Conservation (phyloP, 768 basidiomycete genomes). For the Leccinum ochraceum region DNA sequence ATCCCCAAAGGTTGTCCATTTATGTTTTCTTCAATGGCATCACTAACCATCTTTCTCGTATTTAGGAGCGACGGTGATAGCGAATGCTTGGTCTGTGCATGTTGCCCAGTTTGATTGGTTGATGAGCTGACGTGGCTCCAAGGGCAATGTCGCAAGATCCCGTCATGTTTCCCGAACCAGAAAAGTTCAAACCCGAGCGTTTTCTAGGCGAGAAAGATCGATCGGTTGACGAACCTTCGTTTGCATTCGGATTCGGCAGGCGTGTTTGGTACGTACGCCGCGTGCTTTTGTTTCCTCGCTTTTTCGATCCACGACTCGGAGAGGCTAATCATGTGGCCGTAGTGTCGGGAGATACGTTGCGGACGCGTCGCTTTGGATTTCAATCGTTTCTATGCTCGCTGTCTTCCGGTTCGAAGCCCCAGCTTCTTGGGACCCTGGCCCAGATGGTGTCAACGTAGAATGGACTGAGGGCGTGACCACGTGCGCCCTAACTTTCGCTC, state of each 20-base stretch:
- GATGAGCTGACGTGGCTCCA: neutral
- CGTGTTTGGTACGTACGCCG: conserved; percentile 21
- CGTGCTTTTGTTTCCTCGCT: neutral
- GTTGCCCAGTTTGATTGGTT: neutral
- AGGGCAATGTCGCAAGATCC: conserved; percentile 41
- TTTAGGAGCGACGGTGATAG: conserved; percentile 23
- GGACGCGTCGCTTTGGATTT: conserved; percentile 37
- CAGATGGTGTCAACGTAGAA: conserved; percentile 19
- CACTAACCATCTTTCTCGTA: neutral
- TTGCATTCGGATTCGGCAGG: conserved; percentile 45
- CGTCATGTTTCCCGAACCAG: conserved; percentile 38
- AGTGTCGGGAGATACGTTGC: conserved; percentile 46
- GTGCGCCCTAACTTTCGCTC: conserved; percentile 10
- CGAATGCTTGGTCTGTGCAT: conserved; percentile 21
- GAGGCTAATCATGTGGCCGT: neutral
- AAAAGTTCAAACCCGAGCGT: conserved; percentile 40
- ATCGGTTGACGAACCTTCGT: conserved; percentile 18
- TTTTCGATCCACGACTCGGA: neutral
- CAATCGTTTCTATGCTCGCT: conserved; percentile 24
- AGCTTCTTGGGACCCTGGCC: conserved; percentile 21
- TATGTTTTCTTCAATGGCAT: neutral
- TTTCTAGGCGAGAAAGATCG: conserved; percentile 20
- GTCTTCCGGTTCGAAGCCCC: conserved; percentile 17
- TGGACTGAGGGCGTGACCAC: conserved; percentile 24
- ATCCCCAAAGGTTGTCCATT: conserved; percentile 49